Evolutionary conservation across 371 early-diverging fungal species (phyloP), one percentile per base, ranked within the genome.

Genomic region (Mortierella sp.): DNA sequence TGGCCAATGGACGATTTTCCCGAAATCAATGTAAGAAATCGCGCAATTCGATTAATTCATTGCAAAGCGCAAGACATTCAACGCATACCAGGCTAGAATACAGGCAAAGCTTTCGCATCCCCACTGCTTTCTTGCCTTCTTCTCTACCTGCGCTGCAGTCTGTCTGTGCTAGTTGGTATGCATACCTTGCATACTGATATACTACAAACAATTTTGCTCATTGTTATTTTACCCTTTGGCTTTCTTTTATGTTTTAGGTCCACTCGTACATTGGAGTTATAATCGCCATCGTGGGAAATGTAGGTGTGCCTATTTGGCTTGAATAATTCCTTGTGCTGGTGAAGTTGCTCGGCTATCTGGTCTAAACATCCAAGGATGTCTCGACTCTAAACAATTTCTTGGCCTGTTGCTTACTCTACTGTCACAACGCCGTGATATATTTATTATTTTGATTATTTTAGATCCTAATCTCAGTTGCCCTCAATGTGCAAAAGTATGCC

Each of bases 401-500:
- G 24, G 26, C 45, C 26, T 51, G 18, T 58, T 55, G 32, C 64
- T 64, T n/a, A 30, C 28, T 39, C 64, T 66, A 18, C 39, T 58
- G 26, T 28, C 18, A 55, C 62, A 47, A 52, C 49, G n/a, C 70
- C 28, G 10, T 26, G 22, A 22, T 24, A n/a, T 35, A n/a, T 26
- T 14, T 35, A n/a, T 26, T 14, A 37, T 51, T 28, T 52, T 59
- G 45, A 35, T 35, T n/a, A 26, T 5, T n/a, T n/a, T 70, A 91
- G 92, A 87, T 89, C 68, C 84, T 91, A 52, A 93, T 93, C 40
- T 91, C 92, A 3, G 86, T 90, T 28, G 93, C 93, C 12, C 85
- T 93, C 49, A 93, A 93, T 68, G 78, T 93, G 49, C 93, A 93
- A 84, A 93, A 93, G 70, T 87, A 88, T 63, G 92, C 92, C 35